Conservation (phyloP, 1,139 yeast species). For the Suhomyces yuchorum region DNA sequence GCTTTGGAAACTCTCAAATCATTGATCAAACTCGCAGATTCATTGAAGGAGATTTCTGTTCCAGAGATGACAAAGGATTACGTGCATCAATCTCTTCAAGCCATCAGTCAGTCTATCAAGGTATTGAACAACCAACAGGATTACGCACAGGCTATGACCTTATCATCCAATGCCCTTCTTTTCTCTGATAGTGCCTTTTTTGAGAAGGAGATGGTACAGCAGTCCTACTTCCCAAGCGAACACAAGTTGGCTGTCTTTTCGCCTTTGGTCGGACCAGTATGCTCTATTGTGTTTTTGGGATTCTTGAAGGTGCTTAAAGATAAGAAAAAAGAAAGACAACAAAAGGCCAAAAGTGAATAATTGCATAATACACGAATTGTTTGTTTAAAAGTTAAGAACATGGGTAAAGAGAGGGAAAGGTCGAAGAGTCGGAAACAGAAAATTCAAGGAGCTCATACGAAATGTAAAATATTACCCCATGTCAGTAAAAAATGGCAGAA, state of each 20-base stretch:
- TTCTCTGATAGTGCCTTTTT: slow-evolving; percentile 80
- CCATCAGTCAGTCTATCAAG: slow-evolving; percentile 36
- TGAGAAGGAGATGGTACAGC: slow-evolving; percentile 93
- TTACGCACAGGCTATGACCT: slow-evolving; percentile 51
- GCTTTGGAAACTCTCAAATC: slow-evolving; percentile 66
- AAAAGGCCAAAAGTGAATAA: slow-evolving; percentile 7
- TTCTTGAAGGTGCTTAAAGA: slow-evolving; percentile 37
- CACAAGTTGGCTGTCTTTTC: slow-evolving; percentile 91
- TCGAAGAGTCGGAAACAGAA: too few species aligned
- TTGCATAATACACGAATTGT: neutral
- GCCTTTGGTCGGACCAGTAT: slow-evolving; percentile 84
- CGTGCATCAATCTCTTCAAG: slow-evolving; percentile 44
- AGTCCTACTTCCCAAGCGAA: slow-evolving; percentile 90
- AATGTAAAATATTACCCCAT: too few species aligned
- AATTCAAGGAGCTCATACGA: too few species aligned
- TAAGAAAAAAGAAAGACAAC: slow-evolving; percentile 19
- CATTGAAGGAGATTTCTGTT: slow-evolving; percentile 77
- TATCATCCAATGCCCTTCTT: slow-evolving; percentile 57
- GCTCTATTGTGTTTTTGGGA: slow-evolving; percentile 68
- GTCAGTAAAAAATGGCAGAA: too few species aligned
- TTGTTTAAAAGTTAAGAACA: too few species aligned
- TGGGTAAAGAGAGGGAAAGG: too few species aligned
- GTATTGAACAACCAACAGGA: slow-evolving; percentile 25
- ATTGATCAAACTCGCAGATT: slow-evolving; percentile 63
- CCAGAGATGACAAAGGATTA: slow-evolving; percentile 63